Percentiles rank a stretch among this genome's conserved stretches.
phyloP scores from a whole-genome alignment of 441 rosid genomes.

The Isatis lusitanica region DNA sequence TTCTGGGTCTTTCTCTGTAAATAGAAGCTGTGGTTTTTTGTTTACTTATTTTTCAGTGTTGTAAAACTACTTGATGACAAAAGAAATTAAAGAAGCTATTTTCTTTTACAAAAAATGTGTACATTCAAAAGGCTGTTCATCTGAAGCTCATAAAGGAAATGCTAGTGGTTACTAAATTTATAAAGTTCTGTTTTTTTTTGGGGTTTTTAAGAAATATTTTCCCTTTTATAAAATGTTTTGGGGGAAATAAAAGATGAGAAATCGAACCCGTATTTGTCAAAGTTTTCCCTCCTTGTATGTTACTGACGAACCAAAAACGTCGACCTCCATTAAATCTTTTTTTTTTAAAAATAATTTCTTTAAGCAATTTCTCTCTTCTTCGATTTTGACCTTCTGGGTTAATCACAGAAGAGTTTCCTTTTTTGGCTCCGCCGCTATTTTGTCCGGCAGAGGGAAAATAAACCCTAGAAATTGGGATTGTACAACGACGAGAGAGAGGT shows the following conservation, averaged over 20 bases:
- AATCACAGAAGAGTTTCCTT: slow-evolving; percentile 15
- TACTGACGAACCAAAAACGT: slow-evolving; percentile 20
- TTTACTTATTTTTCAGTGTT: neutral
- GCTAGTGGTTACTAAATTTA: neutral
- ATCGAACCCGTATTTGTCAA: slow-evolving; percentile 23
- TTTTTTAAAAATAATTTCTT: neutral
- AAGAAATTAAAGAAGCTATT: neutral
- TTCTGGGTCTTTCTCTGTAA: slow-evolving; percentile 17
- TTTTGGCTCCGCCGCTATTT: neutral
- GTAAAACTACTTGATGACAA: slow-evolving; percentile 17
- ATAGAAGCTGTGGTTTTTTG: slow-evolving; percentile 23
- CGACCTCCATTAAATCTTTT: slow-evolving; percentile 16
- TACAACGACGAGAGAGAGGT: neutral
- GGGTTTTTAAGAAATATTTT: neutral
- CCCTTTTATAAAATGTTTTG: neutral
- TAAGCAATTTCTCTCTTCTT: neutral
- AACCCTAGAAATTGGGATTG: slow-evolving; percentile 36
- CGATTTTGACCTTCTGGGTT: slow-evolving; percentile 32
- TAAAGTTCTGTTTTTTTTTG: neutral
- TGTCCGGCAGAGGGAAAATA: neutral
- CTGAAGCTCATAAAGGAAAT: slow-evolving; percentile 1
- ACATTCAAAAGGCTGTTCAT: neutral
- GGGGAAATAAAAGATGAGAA: neutral
- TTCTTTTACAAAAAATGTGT: neutral
- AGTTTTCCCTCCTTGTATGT: slow-evolving; percentile 34